Evolutionary conservation across 495 filamentous ascomycete genomes (phyloP).

Genomic region (Aspergillus heteromorphus): DNA sequence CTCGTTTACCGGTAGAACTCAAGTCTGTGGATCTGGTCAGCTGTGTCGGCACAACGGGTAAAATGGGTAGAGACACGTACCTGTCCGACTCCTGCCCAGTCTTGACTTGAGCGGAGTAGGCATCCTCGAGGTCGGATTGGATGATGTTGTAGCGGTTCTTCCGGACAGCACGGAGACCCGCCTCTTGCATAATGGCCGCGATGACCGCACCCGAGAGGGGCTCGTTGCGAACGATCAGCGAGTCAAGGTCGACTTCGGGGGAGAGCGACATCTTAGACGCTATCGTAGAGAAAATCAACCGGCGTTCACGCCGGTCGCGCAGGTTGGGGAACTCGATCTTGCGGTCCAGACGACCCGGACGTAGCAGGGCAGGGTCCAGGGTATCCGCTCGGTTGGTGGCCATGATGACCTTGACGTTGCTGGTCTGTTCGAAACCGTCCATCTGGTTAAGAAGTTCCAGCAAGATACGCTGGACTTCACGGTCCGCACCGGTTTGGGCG

Average conservation of each 20-base stretch:
- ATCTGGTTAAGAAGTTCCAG: constrained; percentile 98
- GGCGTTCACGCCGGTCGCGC: constrained; percentile 84
- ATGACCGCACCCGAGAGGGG: constrained; percentile 93
- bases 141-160: constrained; percentile 99
- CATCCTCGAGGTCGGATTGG: constrained; percentile 90
- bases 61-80: constrained; percentile 24
- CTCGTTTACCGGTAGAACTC: constrained; percentile 52
- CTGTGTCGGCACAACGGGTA: constrained; percentile 2
- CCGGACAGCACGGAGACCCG: constrained; percentile 86
- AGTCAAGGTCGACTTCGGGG: constrained; percentile 93
- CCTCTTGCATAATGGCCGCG: constrained; percentile 98
- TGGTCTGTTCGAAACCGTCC: constrained; percentile 98
- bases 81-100: constrained; percentile 66
- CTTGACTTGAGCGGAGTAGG: constrained; percentile 93
- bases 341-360: constrained; percentile 89
- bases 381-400: constrained; percentile 98
- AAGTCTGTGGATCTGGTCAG: constrained; percentile 32
- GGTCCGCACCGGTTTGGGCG: constrained; percentile 93
- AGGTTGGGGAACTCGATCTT: constrained; percentile 98
- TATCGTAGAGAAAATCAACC: constrained; percentile 94
- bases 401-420: constrained; percentile 99
- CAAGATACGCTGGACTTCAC: constrained; percentile 96
- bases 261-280: constrained; percentile 93
- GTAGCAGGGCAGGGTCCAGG: constrained; percentile 86
- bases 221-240: constrained; percentile 92